Evolutionary conservation across 1,139 yeast species (phyloP), one percentile per base, ranked within the genome.

Genomic region (Arxiozyma bovina): DNA sequence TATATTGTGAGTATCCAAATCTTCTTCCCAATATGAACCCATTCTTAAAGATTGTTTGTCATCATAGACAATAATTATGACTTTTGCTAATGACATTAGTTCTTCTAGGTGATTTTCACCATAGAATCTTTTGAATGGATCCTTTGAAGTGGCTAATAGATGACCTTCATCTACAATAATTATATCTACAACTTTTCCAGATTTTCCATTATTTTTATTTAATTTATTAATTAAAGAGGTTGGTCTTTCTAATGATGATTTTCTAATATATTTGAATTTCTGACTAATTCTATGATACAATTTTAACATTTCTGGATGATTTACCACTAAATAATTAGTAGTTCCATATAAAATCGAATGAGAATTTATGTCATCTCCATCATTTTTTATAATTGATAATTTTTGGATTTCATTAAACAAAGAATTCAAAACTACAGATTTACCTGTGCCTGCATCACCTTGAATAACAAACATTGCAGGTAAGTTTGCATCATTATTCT

Each of bases 381-480:
- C 51, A 4, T 54, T 49, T 8, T 57, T 54, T 2, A 68, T 57
- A 21, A 15, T 34, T 12, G 40, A 34, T 11, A 63, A 44, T 50
- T 59, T 66, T 57, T 73, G 77, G 18, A 73, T 64, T 22, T 73
- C 74, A 53, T 89, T 87, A 63, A 90, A 79, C 95, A 97, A 87
- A 52, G 79, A 77, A 58, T 84, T 83, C 58, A 90, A 76, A 54
- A 81, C 82, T 44, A 82, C 83, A 50, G 90, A 87, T 61, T 89
- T 80, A 40, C 76, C 70, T 9, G 82, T 81, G 9, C 77, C 72
- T 52, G 88, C 78, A 47, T 87, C 82, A 57, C 77, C 77, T 55
- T 73, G 70, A 50, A 74, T 72, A 1, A 73, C 72, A 59, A 67
- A 73, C 59, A 72, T 66, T 0, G 72, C 63, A 1, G 76, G 64